Base-by-base conservation (phyloP, 202 grass and related monocot genomes). In the Musa balbisiana region DNA sequence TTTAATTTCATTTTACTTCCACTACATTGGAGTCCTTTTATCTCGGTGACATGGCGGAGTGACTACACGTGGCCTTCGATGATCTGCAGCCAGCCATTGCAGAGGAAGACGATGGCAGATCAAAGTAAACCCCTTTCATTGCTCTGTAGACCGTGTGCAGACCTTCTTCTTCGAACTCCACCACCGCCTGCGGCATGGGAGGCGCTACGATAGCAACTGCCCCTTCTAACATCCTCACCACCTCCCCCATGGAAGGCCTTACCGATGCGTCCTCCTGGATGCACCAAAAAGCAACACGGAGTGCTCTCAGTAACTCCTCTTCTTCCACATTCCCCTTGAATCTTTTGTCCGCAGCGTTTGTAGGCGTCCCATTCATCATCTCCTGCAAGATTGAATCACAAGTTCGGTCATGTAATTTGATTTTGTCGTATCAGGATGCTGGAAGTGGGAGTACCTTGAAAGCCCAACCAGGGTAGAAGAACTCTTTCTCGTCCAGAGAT, bases 161-260 rank as follows among this genome's bases (percentile, higher is more conserved):
- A 26, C 67, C 67, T 53, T 67, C 67, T 16, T 79, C 77, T 13
- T 67, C 66, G 1, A 67, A 69, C 64, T 67, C 77, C 26, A 55
- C 14, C 52, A 79, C 64, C 19, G 65, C 23, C 52, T 49, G 77
- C 13, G 77, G 77, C 53, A 67, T 55, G 43, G 69, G 69, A 9
- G 76, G 76, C 56, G 20, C 19, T 27, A 50, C 13, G 11, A 51
- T 22, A 2, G 55, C 20, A 43, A 72, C 56, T 0, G 68, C 22
- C 0, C 78, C 78, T 49, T 80, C 78, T 33, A 80, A 21, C 78
- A 80, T 80, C 55, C 71, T 51, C 43, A 64, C 67, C 69, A 80
- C 78, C 55, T 69, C 59, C 11, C 55, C 68, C 78, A 80, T 80
- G n/a, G 68, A 22, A n/a, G 78, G 78, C 55, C 78, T 54, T 55